Conservation (phyloP, 106 monocot species). For the Narthecium ossifragum region DNA sequence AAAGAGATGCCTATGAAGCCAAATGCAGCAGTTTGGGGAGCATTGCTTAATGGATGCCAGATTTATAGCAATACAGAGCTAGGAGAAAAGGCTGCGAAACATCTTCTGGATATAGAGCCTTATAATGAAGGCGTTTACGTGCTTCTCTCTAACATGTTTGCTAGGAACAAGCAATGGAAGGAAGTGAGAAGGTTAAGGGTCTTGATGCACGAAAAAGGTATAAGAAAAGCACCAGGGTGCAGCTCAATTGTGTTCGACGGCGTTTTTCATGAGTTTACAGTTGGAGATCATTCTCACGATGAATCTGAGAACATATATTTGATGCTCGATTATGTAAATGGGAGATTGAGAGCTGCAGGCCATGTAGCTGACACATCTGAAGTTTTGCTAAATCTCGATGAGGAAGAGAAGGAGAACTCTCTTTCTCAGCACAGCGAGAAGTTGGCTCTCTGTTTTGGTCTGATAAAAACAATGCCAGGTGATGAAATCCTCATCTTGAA, state of each 20-base stretch:
- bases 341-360: no score
- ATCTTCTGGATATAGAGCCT: slow-evolving; percentile 26
- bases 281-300: no score
- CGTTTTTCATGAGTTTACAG: slow-evolving; percentile 43
- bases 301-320: no score
- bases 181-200: slow-evolving; percentile 34
- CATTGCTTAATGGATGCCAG: slow-evolving; percentile 28
- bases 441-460: no score
- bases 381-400: no score
- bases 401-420: no score
- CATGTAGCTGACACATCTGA: no score
- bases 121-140: slow-evolving; percentile 39
- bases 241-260: slow-evolving; percentile 55
- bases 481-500: no score
- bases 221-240: slow-evolving; percentile 29
- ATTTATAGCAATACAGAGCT: slow-evolving; percentile 24
- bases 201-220: no score
- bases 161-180: slow-evolving; percentile 25
- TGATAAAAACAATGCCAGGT: no score
- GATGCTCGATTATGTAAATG: no score
- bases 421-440: no score
- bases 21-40: slow-evolving; percentile 39
- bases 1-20: slow-evolving; percentile 21
- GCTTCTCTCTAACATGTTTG: slow-evolving; percentile 46
- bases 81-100: slow-evolving; percentile 30